Conservation (phyloP, 352 stramenopile genomes). For the Pelagophyceae sp. region DNA sequence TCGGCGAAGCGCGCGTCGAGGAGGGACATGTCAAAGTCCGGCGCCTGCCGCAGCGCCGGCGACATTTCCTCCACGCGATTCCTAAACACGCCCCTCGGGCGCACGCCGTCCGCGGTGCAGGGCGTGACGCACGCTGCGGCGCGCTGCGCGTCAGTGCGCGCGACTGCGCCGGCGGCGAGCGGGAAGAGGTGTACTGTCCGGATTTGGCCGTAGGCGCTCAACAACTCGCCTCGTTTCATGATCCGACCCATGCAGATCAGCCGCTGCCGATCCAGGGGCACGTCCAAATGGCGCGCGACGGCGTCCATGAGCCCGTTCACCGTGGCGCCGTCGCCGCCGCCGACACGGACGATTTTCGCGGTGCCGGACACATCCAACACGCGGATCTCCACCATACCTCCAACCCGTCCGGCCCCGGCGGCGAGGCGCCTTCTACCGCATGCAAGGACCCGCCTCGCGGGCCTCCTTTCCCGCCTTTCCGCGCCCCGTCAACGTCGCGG, state of each 20-base stretch:
- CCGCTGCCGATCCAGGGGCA: background rate
- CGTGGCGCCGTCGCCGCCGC: background rate
- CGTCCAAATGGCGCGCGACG: background rate
- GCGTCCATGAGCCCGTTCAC: background rate
- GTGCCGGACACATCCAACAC: background rate
- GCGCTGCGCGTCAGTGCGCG: background rate
- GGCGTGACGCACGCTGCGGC: too few species aligned
- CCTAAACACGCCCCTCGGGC: background rate
- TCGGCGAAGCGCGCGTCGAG: background rate
- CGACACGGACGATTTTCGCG: background rate
- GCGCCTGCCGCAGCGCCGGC: background rate
- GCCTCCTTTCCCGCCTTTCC: too few species aligned
- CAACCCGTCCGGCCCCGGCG: too few species aligned
- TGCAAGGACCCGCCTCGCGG: too few species aligned
- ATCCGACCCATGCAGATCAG: background rate
- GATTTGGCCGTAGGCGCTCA: background rate
- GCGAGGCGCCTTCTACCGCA: too few species aligned
- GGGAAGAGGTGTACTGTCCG: background rate
- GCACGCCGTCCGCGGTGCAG: background rate
- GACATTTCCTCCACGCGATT: background rate
- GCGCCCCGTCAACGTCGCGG: too few species aligned
- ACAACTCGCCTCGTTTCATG: background rate
- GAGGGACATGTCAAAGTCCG: background rate
- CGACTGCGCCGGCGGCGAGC: background rate
- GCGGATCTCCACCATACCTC: background rate